Conservation (phyloP, 2,329 filamentous ascomycete species). For the Fusarium longipes region DNA sequence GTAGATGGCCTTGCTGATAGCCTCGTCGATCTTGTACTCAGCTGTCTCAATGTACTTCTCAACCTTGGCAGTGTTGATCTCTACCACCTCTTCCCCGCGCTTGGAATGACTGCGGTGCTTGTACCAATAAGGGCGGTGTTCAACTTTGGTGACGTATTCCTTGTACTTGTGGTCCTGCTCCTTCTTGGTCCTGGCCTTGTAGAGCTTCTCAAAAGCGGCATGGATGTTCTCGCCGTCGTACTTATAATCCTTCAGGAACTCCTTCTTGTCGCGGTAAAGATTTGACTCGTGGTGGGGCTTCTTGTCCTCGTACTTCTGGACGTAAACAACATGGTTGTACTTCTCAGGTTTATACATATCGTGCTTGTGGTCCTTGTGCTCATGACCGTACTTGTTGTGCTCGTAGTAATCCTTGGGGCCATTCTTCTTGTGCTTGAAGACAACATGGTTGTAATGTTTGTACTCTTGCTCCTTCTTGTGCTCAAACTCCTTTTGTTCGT, state of each 20-base stretch:
- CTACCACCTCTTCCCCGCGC: slow-evolving; percentile 3
- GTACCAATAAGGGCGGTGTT: background rate
- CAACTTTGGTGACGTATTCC: background rate
- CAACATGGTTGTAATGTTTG: background rate
- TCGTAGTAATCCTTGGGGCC: background rate
- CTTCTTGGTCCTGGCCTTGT: background rate
- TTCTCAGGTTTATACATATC: slow-evolving; percentile 2
- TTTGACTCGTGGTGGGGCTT: background rate
- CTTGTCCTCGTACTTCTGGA: background rate
- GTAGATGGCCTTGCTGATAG: slow-evolving; percentile 11
- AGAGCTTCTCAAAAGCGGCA: slow-evolving; percentile 8
- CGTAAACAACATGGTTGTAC: background rate
- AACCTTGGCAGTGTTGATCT: slow-evolving; percentile 18
- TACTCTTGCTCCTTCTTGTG: background rate
- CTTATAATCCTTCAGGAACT: background rate
- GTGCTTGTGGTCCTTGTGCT: too few species aligned
- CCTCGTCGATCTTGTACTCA: slow-evolving; percentile 4
- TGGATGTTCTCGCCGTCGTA: background rate
- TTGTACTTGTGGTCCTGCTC: slow-evolving; percentile 1
- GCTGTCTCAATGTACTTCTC: slow-evolving; percentile 8
- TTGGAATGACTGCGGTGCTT: background rate
- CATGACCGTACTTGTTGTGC: background rate
- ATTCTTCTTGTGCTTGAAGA: slow-evolving; percentile 3
- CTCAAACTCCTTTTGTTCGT: background rate
- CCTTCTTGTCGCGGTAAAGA: background rate